Percentiles rank a stretch among this genome's conserved stretches.
Evolutionary conservation across 75 land plant species (phyloP).

Genomic region (Pinus tabuliformis): DNA sequence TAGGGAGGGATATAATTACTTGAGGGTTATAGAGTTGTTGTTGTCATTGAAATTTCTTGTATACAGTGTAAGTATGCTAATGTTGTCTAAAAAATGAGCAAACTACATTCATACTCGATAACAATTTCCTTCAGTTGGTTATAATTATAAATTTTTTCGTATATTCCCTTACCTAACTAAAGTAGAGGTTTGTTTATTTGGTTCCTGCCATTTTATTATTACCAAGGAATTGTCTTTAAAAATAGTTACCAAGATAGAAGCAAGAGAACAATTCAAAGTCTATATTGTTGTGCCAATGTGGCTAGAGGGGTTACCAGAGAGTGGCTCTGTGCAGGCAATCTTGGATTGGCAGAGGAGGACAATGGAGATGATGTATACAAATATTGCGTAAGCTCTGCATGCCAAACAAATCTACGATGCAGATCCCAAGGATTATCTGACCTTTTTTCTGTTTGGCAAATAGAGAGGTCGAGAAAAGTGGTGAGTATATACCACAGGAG

Average conservation of each 20-base stretch:
- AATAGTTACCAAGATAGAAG: constrained; percentile 71
- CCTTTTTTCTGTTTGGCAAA: constrained; percentile 88
- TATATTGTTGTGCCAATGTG: too few species aligned
- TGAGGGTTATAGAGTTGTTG: too few species aligned
- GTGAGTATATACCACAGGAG: constrained; percentile 74
- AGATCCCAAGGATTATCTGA: constrained; percentile 69
- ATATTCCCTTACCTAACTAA: too few species aligned
- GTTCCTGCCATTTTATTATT: too few species aligned
- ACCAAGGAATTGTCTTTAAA: constrained; percentile 77
- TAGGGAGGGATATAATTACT: too few species aligned
- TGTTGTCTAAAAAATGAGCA: too few species aligned
- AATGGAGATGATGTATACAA: constrained; percentile 62
- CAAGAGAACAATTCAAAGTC: constrained; percentile 22
- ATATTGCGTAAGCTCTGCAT: constrained; percentile 45
- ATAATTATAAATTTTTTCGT: too few species aligned
- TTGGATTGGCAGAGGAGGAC: constrained; percentile 24
- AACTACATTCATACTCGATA: too few species aligned
- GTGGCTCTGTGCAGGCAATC: constrained; percentile 3
- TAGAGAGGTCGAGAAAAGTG: constrained; percentile 49
- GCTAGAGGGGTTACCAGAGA: constrained; percentile 42
- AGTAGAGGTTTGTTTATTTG: too few species aligned
- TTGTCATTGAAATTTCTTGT: too few species aligned
- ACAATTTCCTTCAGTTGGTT: too few species aligned
- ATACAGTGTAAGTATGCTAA: too few species aligned
- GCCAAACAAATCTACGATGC: constrained; percentile 52